phyloP scores from a whole-genome alignment of 495 filamentous ascomycete species.

The Tirmania nivea region DNA sequence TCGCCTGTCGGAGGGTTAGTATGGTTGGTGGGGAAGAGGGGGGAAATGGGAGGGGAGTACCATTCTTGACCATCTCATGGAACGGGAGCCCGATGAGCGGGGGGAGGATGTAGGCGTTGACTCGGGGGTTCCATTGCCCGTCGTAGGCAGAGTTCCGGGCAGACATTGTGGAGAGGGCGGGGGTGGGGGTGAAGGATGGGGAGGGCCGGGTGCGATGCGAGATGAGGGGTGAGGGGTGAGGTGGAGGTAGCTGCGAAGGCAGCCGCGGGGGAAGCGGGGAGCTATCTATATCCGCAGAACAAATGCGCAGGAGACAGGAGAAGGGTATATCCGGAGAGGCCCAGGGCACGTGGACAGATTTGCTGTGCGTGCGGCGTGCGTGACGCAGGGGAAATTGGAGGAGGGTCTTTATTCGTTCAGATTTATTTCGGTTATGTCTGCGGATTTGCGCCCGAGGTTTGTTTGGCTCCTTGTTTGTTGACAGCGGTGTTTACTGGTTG shows the following conservation, averaged over 20 bases:
- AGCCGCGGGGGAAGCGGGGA: no score
- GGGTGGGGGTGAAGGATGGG: background rate
- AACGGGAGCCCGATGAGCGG: conserved; percentile 16
- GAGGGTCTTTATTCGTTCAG: no score
- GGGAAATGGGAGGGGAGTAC: conserved; percentile 4
- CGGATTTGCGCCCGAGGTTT: no score
- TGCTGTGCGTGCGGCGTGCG: no score
- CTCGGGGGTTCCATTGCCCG: conserved; percentile 8
- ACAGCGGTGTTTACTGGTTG: no score
- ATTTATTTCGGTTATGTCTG: no score
- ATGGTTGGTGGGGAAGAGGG: background rate
- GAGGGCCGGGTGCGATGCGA: background rate
- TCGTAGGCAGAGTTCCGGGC: conserved; percentile 3
- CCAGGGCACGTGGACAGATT: no score
- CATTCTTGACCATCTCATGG: conserved; percentile 17
- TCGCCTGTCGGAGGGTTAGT: conserved; percentile 4
- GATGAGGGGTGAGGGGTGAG: background rate
- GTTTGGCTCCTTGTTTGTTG: no score
- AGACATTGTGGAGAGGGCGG: background rate
- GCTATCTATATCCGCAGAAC: no score
- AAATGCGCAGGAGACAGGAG: no score
- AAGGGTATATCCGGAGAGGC: no score
- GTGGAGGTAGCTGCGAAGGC: background rate
- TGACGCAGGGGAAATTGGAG: no score
- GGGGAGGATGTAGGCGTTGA: conserved; percentile 8